Conservation (phyloP, 257 asterid species). For the Solanum virginianum region DNA sequence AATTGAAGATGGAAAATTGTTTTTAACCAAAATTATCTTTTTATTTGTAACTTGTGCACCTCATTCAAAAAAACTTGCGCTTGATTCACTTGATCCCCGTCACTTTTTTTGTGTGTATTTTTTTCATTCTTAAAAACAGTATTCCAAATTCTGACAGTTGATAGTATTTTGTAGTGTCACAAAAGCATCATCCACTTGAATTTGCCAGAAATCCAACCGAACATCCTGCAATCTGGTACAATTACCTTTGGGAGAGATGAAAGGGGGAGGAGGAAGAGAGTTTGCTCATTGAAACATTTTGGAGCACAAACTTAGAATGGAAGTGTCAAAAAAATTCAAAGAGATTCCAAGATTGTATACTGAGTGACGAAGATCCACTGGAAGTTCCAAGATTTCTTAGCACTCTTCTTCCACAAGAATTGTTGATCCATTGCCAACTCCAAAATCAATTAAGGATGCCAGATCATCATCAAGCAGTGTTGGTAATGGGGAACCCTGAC, state of each 20-base stretch:
- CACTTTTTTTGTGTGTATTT: too few relatives aligned
- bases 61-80: not conserved
- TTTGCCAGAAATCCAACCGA: not conserved
- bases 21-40: too few relatives aligned
- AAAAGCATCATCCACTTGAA: not conserved
- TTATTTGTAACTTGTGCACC: not conserved
- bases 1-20: not conserved
- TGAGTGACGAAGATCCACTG: not conserved
- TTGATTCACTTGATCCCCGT: not conserved
- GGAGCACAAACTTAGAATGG: not conserved
- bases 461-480: conserved; percentile 74
- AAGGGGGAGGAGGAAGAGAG: not conserved
- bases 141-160: not conserved
- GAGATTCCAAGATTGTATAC: not conserved
- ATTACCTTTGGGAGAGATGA: not conserved
- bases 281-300: not conserved
- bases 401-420: conserved; percentile 62
- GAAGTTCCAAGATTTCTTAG: not conserved
- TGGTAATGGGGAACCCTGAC: conserved; percentile 73
- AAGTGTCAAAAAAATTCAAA: not conserved
- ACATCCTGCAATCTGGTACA: not conserved
- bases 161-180: not conserved
- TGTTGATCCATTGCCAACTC: conserved; percentile 59
- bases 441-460: conserved; percentile 71
- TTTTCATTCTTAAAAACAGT: not conserved